Evolutionary conservation across 176 grass and related monocot species (phyloP), one percentile per base, ranked within the genome.

Genomic region (Alopecurus myosuroides): DNA sequence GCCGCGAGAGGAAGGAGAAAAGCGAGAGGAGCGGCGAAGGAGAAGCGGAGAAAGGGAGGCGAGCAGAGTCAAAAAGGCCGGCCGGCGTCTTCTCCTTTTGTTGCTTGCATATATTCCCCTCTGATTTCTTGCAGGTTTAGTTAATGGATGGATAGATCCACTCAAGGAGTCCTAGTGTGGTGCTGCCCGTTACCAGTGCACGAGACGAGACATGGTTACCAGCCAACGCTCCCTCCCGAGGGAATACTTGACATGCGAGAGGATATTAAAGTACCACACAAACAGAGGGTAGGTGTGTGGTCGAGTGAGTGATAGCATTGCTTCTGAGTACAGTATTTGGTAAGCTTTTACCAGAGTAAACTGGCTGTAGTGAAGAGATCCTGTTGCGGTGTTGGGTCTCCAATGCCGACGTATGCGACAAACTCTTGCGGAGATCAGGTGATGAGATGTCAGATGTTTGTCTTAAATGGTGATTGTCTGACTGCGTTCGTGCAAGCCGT

Each of bases 21-120:
- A 41, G 37, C 3, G 20, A 40, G 52, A 50, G 1, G 9, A 10
- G 29, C 2, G 64, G 7, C 65, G 19, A 49, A 70, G 50, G 44
- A 11, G 66, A 12, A 41, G n/a, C 39, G 6, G 39, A 13, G 19
- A 26, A 70, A 45, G 13, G 13, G 40, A 29, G 74, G 2, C 28
- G 1, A 8, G 77, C 10, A 20, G 51, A 23, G 82, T 67, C 70
- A 76, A 85, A 89, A 89, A n/a, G 70, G 22, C n/a, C 62, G 34
- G 64, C 65, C 65, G 53, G 20, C 42, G 44, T 17, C 60, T 18
- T 4, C 49, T 51, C 10, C 42, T 65, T 60, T 88, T 64, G 84
- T 67, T 68, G 55, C 34, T 41, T 44, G 19, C 63, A 77, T 74
- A 88, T 56, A 85, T 84, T 74, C 86, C 19, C 55, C 9, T 50